phyloP scores from a whole-genome alignment of 1,284 basidiomycete species.

The Heterobasidion parviporum region DNA sequence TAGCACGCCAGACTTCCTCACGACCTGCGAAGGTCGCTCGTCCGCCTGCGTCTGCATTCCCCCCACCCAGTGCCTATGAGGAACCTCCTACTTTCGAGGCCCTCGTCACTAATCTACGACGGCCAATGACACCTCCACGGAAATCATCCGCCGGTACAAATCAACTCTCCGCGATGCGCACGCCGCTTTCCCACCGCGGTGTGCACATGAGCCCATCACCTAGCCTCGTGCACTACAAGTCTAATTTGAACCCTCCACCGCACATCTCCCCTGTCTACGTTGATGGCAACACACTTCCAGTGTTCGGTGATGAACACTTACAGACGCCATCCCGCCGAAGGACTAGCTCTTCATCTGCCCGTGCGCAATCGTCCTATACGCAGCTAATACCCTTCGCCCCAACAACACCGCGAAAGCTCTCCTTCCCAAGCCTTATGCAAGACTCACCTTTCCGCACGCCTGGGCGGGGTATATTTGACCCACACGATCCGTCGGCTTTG shows the following conservation, averaged over 20 bases:
- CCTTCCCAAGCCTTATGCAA: slow-evolving; percentile 28
- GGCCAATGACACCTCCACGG: slow-evolving; percentile 24
- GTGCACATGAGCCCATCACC: slow-evolving; percentile 58
- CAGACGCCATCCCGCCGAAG: slow-evolving; percentile 49
- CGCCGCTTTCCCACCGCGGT: slow-evolving; percentile 60
- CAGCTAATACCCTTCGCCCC: slow-evolving; percentile 30
- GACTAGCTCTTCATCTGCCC: slow-evolving; percentile 14
- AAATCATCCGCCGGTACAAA: slow-evolving; percentile 18
- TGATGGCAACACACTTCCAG: slow-evolving; percentile 5
- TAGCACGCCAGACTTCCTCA: slow-evolving; percentile 25
- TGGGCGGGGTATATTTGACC: slow-evolving; percentile 43
- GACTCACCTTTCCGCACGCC: slow-evolving; percentile 56
- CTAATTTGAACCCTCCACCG: slow-evolving; percentile 51
- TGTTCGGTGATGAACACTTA: slow-evolving; percentile 27
- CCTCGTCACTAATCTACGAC: slow-evolving; percentile 14
- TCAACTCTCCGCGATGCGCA: slow-evolving; percentile 49
- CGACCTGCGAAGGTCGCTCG: slow-evolving; percentile 21
- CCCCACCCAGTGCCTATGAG: slow-evolving; percentile 3
- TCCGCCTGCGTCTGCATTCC: slow-evolving; percentile 18
- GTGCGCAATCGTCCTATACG: background rate
- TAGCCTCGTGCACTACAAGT: slow-evolving; percentile 57
- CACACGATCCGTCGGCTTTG: slow-evolving; percentile 54
- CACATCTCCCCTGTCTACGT: slow-evolving; percentile 21
- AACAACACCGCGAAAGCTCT: slow-evolving; percentile 48
- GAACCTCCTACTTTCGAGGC: slow-evolving; percentile 2